A percentile compares a stretch with the other conserved stretches of the same genome.
Conservation (phyloP, 2,329 filamentous ascomycete species). For the Didymella exigua region DNA sequence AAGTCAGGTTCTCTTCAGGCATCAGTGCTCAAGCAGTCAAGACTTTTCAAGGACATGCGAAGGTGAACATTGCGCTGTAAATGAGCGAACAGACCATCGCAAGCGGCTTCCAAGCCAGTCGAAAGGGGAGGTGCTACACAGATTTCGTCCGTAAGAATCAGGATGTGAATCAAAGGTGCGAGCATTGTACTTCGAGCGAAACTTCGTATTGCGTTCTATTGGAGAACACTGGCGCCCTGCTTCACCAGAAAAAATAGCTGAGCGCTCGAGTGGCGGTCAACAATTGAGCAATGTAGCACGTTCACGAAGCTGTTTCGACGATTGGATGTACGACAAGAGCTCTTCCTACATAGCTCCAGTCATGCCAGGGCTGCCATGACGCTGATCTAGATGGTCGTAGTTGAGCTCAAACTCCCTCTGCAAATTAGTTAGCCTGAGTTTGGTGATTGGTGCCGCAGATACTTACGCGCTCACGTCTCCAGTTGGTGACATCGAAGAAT, state of each 20-base stretch:
- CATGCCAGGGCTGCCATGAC: slow-evolving; percentile 46
- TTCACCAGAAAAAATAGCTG: neutral
- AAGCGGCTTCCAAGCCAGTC: neutral
- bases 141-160: neutral
- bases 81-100: too few relatives aligned
- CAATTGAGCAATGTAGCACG: neutral
- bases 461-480: slow-evolving; percentile 57
- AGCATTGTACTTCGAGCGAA: neutral
- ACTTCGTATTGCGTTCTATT: neutral
- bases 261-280: neutral
- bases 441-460: neutral
- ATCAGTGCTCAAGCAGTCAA: neutral
- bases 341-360: slow-evolving; percentile 30
- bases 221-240: neutral
- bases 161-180: neutral
- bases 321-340: neutral
- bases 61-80: too few relatives aligned
- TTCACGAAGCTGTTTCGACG: neutral
- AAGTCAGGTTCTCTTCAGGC: too few relatives aligned
- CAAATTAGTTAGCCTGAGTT: slow-evolving; percentile 21
- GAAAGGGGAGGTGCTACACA: neutral
- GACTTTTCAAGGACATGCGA: too few relatives aligned
- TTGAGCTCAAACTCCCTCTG: slow-evolving; percentile 59
- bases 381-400: slow-evolving; percentile 58
- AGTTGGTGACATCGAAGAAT: slow-evolving; percentile 61